These are phyloP conservation scores for Paracorniculantispora psalliotae DNA, from an alignment of 2,329 filamentous ascomycete species.

Conservation along the genomic window DNA sequence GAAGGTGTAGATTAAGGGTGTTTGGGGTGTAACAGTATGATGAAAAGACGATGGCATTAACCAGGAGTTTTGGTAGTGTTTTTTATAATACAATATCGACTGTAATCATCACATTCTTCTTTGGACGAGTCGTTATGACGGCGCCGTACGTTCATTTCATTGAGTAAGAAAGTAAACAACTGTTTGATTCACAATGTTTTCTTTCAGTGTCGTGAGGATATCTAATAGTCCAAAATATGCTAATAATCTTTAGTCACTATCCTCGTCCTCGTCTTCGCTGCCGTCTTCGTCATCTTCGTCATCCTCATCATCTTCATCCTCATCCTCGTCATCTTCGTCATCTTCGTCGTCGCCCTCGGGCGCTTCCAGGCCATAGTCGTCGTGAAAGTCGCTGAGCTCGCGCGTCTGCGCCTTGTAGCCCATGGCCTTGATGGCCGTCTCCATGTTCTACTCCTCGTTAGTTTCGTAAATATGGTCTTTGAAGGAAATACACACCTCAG, in stretches of 20 bases:
- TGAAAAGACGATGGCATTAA: background rate
- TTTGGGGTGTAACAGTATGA: background rate
- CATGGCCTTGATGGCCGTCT: conserved; percentile 65
- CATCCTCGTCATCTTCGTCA: conserved; percentile 55
- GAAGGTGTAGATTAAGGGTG: conserved; percentile 35
- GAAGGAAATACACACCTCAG: conserved; percentile 69
- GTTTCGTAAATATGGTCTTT: too few relatives aligned
- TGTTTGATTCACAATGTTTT: background rate
- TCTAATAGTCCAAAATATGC: conserved; percentile 12
- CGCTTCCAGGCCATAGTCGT: conserved; percentile 78
- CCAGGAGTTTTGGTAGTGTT: too few relatives aligned
- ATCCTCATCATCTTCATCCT: conserved; percentile 44
- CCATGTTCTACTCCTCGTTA: conserved; percentile 55
- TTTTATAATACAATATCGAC: too few relatives aligned
- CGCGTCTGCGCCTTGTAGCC: conserved; percentile 77
- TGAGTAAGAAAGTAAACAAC: background rate
- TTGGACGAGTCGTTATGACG: too few relatives aligned
- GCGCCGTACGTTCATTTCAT: background rate
- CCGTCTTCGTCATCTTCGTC: conserved; percentile 34
- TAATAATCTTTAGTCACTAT: conserved; percentile 26
- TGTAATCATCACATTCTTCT: too few relatives aligned
- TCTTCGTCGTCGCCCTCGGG: conserved; percentile 56
- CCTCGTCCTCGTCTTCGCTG: conserved; percentile 17
- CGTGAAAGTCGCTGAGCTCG: conserved; percentile 74
- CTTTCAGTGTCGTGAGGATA: background rate